Conservation (phyloP, 1,139 yeast genomes). For the Zygosaccharomyces sapae region DNA sequence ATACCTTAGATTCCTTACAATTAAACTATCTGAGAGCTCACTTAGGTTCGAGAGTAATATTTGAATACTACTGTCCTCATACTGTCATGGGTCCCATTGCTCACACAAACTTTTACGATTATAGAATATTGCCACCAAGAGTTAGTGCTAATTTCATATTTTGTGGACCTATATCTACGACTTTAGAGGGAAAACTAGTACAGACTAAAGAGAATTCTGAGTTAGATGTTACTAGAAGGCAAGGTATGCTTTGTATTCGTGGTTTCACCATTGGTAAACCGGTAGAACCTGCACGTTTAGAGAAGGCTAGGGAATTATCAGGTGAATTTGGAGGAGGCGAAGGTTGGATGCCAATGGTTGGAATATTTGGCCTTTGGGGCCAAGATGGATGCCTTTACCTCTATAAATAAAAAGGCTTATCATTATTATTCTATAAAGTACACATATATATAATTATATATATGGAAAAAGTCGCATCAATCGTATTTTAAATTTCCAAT, state of each 20-base stretch:
- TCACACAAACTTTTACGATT: conserved; percentile 59
- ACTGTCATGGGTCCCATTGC: conserved; percentile 56
- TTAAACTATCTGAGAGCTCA: conserved; percentile 46
- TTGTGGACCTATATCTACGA: conserved; percentile 37
- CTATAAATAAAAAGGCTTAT: conserved; percentile 21
- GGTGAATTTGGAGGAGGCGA: conserved; percentile 44
- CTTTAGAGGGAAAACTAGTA: conserved; percentile 41
- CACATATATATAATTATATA: conserved; percentile 5
- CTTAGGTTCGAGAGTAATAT: conserved; percentile 48
- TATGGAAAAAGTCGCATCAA: conserved; percentile 7
- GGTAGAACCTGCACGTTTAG: conserved; percentile 31
- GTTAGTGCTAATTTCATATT: conserved; percentile 31
- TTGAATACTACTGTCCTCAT: conserved; percentile 46
- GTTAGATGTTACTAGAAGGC: conserved; percentile 37
- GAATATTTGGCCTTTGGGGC: conserved; percentile 59
- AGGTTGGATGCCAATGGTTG: conserved; percentile 57
- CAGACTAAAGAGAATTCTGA: conserved; percentile 41
- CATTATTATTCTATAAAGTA: conserved; percentile 9
- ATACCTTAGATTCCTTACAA: conserved; percentile 31
- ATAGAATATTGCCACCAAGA: conserved; percentile 42
- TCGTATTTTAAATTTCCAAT: conserved; percentile 44
- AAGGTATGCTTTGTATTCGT: conserved; percentile 53
- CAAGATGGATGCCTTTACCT: conserved; percentile 64
- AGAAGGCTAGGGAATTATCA: conserved; percentile 33
- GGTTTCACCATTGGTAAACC: conserved; percentile 66